phyloP scores from a whole-genome alignment of 108 stramenopile genomes.

The Fragilaria crotonensis region DNA sequence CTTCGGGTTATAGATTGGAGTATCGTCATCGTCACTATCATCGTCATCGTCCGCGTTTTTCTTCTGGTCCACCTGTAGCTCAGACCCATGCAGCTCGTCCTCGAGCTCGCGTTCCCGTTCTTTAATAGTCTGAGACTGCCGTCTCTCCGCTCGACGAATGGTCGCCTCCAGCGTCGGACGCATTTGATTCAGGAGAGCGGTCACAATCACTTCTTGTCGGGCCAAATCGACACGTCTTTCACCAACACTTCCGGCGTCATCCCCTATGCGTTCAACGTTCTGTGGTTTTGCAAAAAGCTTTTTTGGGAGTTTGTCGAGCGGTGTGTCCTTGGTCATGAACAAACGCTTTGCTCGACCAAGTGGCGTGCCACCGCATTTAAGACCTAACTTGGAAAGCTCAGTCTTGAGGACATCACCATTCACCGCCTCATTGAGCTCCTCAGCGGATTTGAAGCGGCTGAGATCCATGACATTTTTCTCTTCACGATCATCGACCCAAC shows the following conservation, averaged over 20 bases:
- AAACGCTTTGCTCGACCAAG: slow-evolving; percentile 86
- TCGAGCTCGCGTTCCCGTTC: slow-evolving; percentile 87
- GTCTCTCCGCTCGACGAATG: slow-evolving; percentile 76
- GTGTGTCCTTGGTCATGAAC: slow-evolving; percentile 82
- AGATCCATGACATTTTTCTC: slow-evolving; percentile 41
- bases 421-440: slow-evolving; percentile 56
- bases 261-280: not conserved
- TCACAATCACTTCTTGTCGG: slow-evolving; percentile 58
- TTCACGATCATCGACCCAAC: slow-evolving; percentile 24
- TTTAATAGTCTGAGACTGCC: slow-evolving; percentile 84
- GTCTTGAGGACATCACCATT: slow-evolving; percentile 81
- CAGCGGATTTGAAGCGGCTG: slow-evolving; percentile 38
- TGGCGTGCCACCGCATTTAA: slow-evolving; percentile 94
- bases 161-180: slow-evolving; percentile 87
- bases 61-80: slow-evolving; percentile 7
- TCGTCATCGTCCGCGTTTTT: slow-evolving; percentile 57
- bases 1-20: slow-evolving; percentile 98
- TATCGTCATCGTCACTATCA: slow-evolving; percentile 83
- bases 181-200: slow-evolving; percentile 78
- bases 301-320: slow-evolving; percentile 73
- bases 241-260: slow-evolving; percentile 11
- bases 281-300: slow-evolving; percentile 59
- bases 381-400: slow-evolving; percentile 78
- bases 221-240: slow-evolving; percentile 73
- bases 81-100: slow-evolving; percentile 66